Base-by-base conservation (phyloP, 352 stramenopile genomes). In the Phytophthora foliorum region DNA sequence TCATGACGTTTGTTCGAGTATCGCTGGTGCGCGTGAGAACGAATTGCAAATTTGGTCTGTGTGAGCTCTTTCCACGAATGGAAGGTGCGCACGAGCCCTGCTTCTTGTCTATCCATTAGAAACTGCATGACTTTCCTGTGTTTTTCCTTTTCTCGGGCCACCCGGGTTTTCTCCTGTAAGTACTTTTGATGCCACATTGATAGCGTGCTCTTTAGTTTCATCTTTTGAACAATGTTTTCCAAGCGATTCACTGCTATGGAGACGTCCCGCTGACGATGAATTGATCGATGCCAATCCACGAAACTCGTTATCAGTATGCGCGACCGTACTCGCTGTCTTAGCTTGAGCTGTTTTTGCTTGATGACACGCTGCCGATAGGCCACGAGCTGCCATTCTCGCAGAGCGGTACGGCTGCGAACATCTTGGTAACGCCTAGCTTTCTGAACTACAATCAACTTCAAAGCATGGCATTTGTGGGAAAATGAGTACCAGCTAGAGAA, bases 81-180 rank as follows among this genome's bases (percentile, higher is more conserved):
- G 41, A 90, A 83, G 24, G 49, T 72, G 22, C 65, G 67, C 22
- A 72, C 34, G 6, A 84, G 31, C 0, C n/a, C 36, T 34, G 53
- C 63, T 55, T 69, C 53, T 34, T 81, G 46, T 39, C 62, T 82
- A 2, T 38, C 57, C 63, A 81, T 65, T 41, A 87, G 50, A 14
- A 86, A 78, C 46, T 68, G 64, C 45, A 81, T 39, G 19, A 88
- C 50, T 25, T 69, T 72, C 38, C 65, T 69, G 32, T 85, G 71
- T 39, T 62, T 77, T 25, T 82, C 63, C 4, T 13, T 52, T 27
- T 80, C 55, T 42, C 49, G 38, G 22, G 39, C 19, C 6, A 55
- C n/a, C n/a, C 31, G 31, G 6, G 39, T 34, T 10, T 36, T 75
- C 31, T 68, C 58, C 8, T 63, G 27, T 17, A 68, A 13, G 36